Base-by-base conservation (phyloP, 495 filamentous ascomycete species). In the Penicillium daleae region DNA sequence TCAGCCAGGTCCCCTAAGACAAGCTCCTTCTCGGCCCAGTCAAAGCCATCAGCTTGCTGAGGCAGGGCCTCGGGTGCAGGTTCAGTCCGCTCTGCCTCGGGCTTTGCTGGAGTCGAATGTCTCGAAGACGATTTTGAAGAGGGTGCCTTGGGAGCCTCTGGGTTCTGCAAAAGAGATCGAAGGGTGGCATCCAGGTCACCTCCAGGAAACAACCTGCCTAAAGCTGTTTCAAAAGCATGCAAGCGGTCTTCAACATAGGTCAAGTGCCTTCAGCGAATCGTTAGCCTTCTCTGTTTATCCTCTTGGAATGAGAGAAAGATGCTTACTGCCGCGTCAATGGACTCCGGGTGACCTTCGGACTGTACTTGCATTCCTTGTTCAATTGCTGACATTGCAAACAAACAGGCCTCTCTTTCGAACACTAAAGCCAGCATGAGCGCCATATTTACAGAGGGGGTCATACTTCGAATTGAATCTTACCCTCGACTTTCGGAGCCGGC, bases 241-340 rank as follows among this genome's bases (percentile, higher is more conserved):
- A 83, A 65, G 8, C 80, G 79, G 58, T 81, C 78, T 74, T 83
- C 80, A 48, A 82, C 79, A 70, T 76, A 78, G 1, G 80, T 82
- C 56, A 83, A 71, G 60, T 83, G 78, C 57, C 79, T 82, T 24
- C 6, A 27, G 53, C 24, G 27, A 19, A 27, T n/a, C n/a, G 59
- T 68, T 57, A 66, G 61, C 46, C 31, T 65, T 15, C 51, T 24
- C n/a, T 6, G 22, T 27, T 27, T 26, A 27, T 40, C n/a, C n/a
- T 24, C 21, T 66, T 12, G 12, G 31, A 2, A 54, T 13, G 10
- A 21, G n/a, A 51, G 6, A 40, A 22, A 2, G 48, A 21, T 52
- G 66, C 76, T 69, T 70, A 82, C 80, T 80, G 77, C 59, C 80
- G 68, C 22, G 80, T 83, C 50, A 83, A 66, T 31, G 80, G 80